phyloP scores from a whole-genome alignment of 139 green algal species.

The Tetratostichococcus sp. region DNA sequence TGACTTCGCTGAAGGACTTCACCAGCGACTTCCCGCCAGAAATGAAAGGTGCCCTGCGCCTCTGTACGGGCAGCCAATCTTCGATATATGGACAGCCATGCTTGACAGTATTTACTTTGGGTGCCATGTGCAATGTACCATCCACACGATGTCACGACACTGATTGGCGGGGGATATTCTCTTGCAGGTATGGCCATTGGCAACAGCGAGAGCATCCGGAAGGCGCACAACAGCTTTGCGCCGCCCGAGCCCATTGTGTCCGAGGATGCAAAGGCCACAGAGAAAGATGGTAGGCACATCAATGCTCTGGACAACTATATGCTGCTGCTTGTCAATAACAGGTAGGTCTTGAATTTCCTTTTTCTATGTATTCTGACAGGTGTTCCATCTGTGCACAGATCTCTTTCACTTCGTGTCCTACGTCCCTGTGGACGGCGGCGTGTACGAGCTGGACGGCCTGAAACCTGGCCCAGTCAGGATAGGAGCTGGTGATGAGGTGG shows the following conservation, averaged over 20 bases:
- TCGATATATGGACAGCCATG: too few species aligned
- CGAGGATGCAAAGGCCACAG: conserved; percentile 47
- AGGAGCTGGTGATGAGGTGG: conserved; percentile 38
- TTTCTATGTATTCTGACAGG: too few species aligned
- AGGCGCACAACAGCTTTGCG: conserved; percentile 93
- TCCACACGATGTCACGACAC: too few species aligned
- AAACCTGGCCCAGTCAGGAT: conserved; percentile 87
- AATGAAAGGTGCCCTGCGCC: conserved; percentile 42
- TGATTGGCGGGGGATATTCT: neutral
- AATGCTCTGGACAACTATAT: too few species aligned
- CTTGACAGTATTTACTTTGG: too few species aligned
- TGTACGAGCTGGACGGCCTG: conserved; percentile 98
- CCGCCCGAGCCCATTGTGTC: conserved; percentile 82
- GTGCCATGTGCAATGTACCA: too few species aligned
- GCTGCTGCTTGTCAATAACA: too few species aligned
- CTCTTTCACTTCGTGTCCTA: conserved; percentile 86
- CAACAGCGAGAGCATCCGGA: conserved; percentile 89
- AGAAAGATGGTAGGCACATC: conserved; percentile 29
- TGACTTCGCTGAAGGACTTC: conserved; percentile 81
- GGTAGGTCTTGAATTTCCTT: too few species aligned
- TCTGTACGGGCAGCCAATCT: neutral
- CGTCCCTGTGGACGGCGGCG: conserved; percentile 64
- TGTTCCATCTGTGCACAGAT: conserved; percentile 20
- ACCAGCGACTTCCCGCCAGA: conserved; percentile 77
- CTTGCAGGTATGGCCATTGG: conserved; percentile 82